Base-by-base conservation (phyloP, 768 basidiomycete species). In the Gloeopeniophorella convolvens region DNA sequence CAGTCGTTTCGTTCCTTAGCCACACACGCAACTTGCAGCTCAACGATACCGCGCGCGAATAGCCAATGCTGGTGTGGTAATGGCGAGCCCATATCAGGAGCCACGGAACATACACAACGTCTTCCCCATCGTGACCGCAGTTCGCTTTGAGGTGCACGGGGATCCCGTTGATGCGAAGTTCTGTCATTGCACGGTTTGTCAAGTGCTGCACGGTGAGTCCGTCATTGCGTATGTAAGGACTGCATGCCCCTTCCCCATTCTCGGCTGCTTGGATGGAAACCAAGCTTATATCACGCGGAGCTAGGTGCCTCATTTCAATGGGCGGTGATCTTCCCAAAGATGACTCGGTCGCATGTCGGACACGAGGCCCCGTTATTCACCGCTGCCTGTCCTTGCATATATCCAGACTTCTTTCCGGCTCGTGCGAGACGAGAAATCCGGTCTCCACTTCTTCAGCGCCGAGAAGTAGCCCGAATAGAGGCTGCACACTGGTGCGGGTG, bases 251-350 rank as follows among this genome's bases (percentile, higher is more conserved):
- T 27, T 16, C n/a, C 15, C 10, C 30, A 49, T 9, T 10, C 11
- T 18, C 40, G 11, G 15, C 16, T 16, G n/a, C 5, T n/a, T 28
- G 33, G 12, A 13, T 28, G n/a, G n/a, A n/a, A n/a, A n/a, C n/a
- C n/a, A n/a, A n/a, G n/a, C n/a, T n/a, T n/a, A n/a, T n/a, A n/a
- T n/a, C n/a, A n/a, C n/a, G n/a, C n/a, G n/a, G n/a, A n/a, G 6
- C 16, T 42, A 26, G 63, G 66, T 8, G 65, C 66, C 3, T 65
- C 66, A 0, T 67, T 66, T 47, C 66, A 67, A 41, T 66, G 66
- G 66, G 65, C 64, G 4, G 66, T 66, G 15, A 67, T 67, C 15
- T 67, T 65, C 31, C 64, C 66, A 8, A 67, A 67, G 61, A 62
- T 62, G 6, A 16, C n/a, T 8, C n/a, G n/a, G n/a, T n/a, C n/a